Percentiles rank a stretch among this genome's conserved stretches.
Evolutionary conservation across 2,329 filamentous ascomycete genomes (phyloP).

Genomic region (Ascomycota sp.): DNA sequence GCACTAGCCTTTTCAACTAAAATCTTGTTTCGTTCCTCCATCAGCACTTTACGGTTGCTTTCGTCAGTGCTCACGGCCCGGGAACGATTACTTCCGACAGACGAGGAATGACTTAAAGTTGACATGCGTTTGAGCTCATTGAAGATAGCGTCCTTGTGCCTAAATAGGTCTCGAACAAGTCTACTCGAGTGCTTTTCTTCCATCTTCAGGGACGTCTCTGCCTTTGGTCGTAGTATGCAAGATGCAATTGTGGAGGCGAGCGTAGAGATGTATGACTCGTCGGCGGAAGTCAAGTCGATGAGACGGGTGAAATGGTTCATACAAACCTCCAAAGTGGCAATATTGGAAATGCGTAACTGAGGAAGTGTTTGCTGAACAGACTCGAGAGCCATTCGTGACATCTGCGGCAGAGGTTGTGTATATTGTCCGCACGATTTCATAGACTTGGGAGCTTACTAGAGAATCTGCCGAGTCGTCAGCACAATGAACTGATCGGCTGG

Average conservation of each 20-base stretch:
- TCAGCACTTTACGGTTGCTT: constrained; percentile 78
- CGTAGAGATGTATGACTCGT: constrained; percentile 61
- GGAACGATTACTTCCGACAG: constrained; percentile 36
- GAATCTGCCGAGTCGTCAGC: constrained; percentile 41
- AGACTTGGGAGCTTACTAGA: constrained; percentile 93
- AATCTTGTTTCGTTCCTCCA: constrained; percentile 80
- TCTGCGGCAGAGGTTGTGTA: constrained; percentile 70
- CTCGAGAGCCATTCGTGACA: constrained; percentile 53
- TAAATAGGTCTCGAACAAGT: constrained; percentile 76
- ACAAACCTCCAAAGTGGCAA: constrained; percentile 92
- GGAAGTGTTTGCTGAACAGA: constrained; percentile 91
- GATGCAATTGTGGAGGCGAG: constrained; percentile 61
- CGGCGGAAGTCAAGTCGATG: constrained; percentile 89
- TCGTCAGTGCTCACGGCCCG: constrained; percentile 89
- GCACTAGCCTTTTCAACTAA: constrained; percentile 47
- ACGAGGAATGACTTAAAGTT: constrained; percentile 43
- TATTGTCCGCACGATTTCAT: constrained; percentile 95
- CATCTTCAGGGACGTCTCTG: constrained; percentile 79
- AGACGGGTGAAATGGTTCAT: constrained; percentile 96
- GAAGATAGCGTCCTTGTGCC: constrained; percentile 89
- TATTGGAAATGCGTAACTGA: constrained; percentile 86
- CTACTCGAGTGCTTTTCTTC: constrained; percentile 87
- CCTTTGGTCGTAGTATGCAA: constrained; percentile 71
- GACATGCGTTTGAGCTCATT: constrained; percentile 85
- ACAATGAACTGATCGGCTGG: background rate